phyloP scores from a whole-genome alignment of 768 basidiomycete species.

The Pisolithus orientalis region DNA sequence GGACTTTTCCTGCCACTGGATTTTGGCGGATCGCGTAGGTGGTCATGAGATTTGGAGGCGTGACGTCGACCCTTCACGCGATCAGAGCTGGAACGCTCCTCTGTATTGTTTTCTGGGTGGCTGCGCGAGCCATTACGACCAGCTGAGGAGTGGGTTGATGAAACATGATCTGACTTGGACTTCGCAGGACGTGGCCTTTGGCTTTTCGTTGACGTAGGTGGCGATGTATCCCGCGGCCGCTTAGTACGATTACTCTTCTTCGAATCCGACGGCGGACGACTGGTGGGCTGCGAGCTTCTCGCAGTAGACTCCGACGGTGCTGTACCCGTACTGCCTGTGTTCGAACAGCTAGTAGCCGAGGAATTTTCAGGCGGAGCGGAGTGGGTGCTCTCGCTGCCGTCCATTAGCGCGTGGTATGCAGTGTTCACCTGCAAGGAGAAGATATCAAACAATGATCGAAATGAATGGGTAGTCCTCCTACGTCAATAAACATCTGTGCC shows the following conservation, averaged over 20 bases:
- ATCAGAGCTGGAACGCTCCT: conserved; percentile 11
- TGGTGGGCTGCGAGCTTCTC: conserved; percentile 20
- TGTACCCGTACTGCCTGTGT: conserved; percentile 14
- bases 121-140: conserved; percentile 11
- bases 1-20: conserved; percentile 8
- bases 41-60: conserved; percentile 17
- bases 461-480: conserved; percentile 21
- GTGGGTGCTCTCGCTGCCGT: conserved; percentile 31
- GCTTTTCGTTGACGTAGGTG: conserved; percentile 11
- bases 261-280: conserved; percentile 26
- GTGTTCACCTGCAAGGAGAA: conserved; percentile 37
- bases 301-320: conserved; percentile 15
- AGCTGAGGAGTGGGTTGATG: conserved; percentile 5
- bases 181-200: conserved; percentile 7
- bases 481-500: conserved; percentile 53
- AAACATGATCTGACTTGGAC: conserved; percentile 2
- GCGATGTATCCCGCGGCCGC: conserved; percentile 4
- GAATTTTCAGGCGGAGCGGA: conserved; percentile 23
- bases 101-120: conserved; percentile 5
- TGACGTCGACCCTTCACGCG: conserved; percentile 14
- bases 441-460: not conserved
- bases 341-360: conserved; percentile 16
- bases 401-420: conserved; percentile 51
- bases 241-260: conserved; percentile 19
- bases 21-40: conserved; percentile 13